Conservation (phyloP, 495 filamentous ascomycete species). For the Xylaria venustula region DNA sequence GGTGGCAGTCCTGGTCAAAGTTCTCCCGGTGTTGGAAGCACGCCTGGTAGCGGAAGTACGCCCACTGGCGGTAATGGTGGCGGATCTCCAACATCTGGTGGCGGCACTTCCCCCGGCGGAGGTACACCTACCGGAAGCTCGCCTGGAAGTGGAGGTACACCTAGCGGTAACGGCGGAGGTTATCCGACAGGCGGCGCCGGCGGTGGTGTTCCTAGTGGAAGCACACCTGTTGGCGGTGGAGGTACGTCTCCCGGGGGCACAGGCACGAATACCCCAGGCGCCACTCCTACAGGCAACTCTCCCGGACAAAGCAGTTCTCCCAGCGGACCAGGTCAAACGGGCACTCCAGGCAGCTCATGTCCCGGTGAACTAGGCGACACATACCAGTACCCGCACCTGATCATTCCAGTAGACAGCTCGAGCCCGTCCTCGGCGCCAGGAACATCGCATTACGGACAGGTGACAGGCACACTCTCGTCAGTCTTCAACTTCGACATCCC, state of each 20-base stretch:
- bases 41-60: too few relatives aligned
- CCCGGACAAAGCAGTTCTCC: background rate
- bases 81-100: background rate
- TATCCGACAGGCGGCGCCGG: background rate
- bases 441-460: conserved; percentile 53
- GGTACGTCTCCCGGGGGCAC: background rate
- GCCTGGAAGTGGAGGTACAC: too few relatives aligned
- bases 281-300: background rate
- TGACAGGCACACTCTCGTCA: conserved; percentile 55
- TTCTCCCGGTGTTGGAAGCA: too few relatives aligned
- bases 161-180: background rate
- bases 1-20: too few relatives aligned
- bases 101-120: background rate
- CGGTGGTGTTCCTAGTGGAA: background rate
- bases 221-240: background rate
- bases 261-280: background rate
- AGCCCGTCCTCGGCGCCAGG: conserved; percentile 51
- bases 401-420: conserved; percentile 62
- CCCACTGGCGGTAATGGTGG: too few relatives aligned
- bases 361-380: conserved; percentile 50
- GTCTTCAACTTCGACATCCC: conserved; percentile 73
- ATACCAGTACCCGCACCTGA: conserved; percentile 65
- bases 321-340: background rate
- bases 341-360: conserved; percentile 35
- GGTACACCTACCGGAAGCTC: too few relatives aligned